Percentiles rank a stretch among this genome's conserved stretches.
Evolutionary conservation across 495 filamentous ascomycete species (phyloP).

Genomic region (Polyplosphaeria fusca): DNA sequence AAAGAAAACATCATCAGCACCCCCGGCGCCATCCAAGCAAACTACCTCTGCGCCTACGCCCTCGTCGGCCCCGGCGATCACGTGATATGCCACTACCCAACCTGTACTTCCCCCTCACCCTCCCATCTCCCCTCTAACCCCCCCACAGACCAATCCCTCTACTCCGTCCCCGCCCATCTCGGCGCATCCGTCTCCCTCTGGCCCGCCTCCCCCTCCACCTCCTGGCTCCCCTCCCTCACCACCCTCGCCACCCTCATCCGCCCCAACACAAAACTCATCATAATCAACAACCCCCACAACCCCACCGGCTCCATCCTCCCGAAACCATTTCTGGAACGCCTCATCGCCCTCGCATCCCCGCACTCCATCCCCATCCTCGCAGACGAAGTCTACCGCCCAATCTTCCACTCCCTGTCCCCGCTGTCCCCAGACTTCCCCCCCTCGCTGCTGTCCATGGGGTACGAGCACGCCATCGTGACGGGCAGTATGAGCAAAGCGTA

Average conservation of each 20-base stretch:
- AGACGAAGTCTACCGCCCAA: slow-evolving; percentile 84
- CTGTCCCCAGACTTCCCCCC: slow-evolving; percentile 58
- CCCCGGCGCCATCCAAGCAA: slow-evolving; percentile 79
- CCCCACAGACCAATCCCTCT: slow-evolving; percentile 68
- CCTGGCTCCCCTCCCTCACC: slow-evolving; percentile 64
- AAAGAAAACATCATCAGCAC: slow-evolving; percentile 72
- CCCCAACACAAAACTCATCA: slow-evolving; percentile 71
- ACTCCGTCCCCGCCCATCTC: slow-evolving; percentile 68
- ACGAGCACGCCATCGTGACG: slow-evolving; percentile 66
- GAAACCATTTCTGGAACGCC: slow-evolving; percentile 53
- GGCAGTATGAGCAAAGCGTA: slow-evolving; percentile 87
- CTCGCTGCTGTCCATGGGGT: slow-evolving; percentile 68
- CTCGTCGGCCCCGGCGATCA: slow-evolving; percentile 78
- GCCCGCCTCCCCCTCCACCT: slow-evolving; percentile 63
- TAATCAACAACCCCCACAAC: slow-evolving; percentile 83
- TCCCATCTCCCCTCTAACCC: not conserved
- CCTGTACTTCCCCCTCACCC: slow-evolving; percentile 43
- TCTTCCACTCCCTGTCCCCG: slow-evolving; percentile 74
- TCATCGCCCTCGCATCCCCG: slow-evolving; percentile 62
- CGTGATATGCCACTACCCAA: slow-evolving; percentile 85
- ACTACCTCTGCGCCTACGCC: slow-evolving; percentile 72
- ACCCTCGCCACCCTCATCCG: slow-evolving; percentile 67
- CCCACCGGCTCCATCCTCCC: slow-evolving; percentile 75
- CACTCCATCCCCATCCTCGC: slow-evolving; percentile 65
- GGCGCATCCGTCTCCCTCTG: slow-evolving; percentile 81